Evolutionary conservation across 805 yeast species (phyloP).

Genomic region (Cyberlindnera amylophila): DNA sequence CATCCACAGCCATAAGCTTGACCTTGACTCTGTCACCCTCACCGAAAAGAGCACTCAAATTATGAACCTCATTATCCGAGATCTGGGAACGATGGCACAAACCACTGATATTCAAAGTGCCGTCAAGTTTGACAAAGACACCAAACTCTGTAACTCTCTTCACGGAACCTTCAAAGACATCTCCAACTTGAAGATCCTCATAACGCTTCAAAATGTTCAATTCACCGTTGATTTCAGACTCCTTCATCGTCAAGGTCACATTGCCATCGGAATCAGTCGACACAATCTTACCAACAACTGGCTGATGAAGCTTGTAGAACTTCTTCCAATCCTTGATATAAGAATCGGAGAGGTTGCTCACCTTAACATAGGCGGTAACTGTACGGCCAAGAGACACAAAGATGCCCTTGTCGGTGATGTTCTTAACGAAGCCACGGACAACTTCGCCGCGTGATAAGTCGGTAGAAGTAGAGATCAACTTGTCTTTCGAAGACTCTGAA

Average conservation of each 20-base stretch:
- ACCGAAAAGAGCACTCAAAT: conserved; percentile 64
- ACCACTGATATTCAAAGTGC: conserved; percentile 73
- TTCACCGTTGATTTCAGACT: conserved; percentile 73
- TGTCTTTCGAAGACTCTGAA: conserved; percentile 47
- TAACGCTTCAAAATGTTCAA: conserved; percentile 53
- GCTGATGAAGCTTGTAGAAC: conserved; percentile 64
- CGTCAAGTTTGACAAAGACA: conserved; percentile 79
- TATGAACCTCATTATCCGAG: conserved; percentile 61
- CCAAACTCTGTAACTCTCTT: conserved; percentile 82
- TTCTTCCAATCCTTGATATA: conserved; percentile 87
- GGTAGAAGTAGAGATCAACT: conserved; percentile 39
- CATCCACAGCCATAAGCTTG: conserved; percentile 61
- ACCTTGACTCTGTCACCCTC: conserved; percentile 92
- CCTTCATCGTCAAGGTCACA: conserved; percentile 75
- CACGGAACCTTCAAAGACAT: conserved; percentile 72
- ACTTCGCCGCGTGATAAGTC: conserved; percentile 68
- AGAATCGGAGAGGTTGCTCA: conserved; percentile 76
- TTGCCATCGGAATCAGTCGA: conserved; percentile 58
- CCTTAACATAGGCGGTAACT: conserved; percentile 74
- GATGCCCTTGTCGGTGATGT: conserved; percentile 70
- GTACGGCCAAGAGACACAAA: conserved; percentile 72
- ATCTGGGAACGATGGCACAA: conserved; percentile 84
- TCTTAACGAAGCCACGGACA: conserved; percentile 77
- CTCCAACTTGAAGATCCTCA: conserved; percentile 67
- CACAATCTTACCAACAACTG: conserved; percentile 69